These are phyloP conservation scores for Cephalotrichum gorgonifer DNA, from an alignment of 2,329 filamentous ascomycete genomes.

Conservation along the genomic window DNA sequence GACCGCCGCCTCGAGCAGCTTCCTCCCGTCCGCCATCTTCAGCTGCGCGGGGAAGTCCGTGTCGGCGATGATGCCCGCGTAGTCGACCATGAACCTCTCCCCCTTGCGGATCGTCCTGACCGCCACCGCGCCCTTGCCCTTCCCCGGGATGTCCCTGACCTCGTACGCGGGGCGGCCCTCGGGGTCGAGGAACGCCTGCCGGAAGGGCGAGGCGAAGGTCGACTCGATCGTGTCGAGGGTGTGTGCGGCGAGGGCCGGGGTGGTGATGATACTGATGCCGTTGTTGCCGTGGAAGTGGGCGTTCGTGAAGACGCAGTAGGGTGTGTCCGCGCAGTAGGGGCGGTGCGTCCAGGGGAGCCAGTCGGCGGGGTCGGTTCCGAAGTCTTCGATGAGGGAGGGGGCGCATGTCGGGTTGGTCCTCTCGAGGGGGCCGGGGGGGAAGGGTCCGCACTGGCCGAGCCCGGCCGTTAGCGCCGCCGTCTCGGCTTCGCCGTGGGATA, in stretches of 20 bases:
- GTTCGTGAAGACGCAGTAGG: conserved; percentile 19
- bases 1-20: conserved; percentile 16
- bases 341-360: conserved; percentile 17
- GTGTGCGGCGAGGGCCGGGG: conserved; percentile 19
- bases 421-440: background rate
- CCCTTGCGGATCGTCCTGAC: conserved; percentile 18
- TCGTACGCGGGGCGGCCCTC: conserved; percentile 12
- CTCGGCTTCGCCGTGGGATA: conserved; percentile 1
- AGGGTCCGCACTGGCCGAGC: background rate
- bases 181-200: background rate
- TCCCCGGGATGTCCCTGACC: conserved; percentile 17
- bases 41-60: conserved; percentile 19
- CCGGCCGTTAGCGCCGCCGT: background rate
- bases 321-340: conserved; percentile 12
- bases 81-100: conserved; percentile 24
- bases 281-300: conserved; percentile 11
- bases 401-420: background rate
- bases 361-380: conserved; percentile 2
- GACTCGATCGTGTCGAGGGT: conserved; percentile 14
- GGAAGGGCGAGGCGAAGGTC: conserved; percentile 5
- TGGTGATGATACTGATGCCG: conserved; percentile 24
- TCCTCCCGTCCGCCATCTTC: conserved; percentile 16
- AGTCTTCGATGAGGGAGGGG: background rate
- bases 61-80: conserved; percentile 19
- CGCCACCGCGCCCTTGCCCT: conserved; percentile 23